Evolutionary conservation across 148 eudicot genomes (phyloP).

Genomic region (Camellia lanceoleosa): DNA sequence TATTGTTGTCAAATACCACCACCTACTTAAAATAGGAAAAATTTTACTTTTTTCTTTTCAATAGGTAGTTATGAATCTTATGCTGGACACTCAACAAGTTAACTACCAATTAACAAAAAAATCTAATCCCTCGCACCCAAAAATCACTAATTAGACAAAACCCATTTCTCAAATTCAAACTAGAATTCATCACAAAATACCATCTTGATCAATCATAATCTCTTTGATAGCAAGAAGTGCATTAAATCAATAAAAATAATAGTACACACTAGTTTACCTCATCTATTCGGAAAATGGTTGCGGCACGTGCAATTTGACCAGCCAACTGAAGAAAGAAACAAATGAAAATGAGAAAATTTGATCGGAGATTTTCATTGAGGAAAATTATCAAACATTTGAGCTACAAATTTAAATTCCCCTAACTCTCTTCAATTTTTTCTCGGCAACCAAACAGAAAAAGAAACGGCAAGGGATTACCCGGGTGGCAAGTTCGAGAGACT

Average conservation of each 20-base stretch:
- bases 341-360: neutral
- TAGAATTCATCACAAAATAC: neutral
- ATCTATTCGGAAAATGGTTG: slow-evolving; percentile 78
- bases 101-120: neutral
- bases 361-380: neutral
- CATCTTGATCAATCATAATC: neutral
- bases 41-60: neutral
- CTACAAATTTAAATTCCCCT: neutral
- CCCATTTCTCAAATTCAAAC: neutral
- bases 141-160: neutral
- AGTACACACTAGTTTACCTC: slow-evolving; percentile 44
- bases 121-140: neutral
- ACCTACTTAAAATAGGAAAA: slow-evolving; percentile 37
- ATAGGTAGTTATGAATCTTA: neutral
- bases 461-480: slow-evolving; percentile 35
- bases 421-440: neutral
- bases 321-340: slow-evolving; percentile 55
- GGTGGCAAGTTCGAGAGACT: slow-evolving; percentile 88
- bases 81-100: neutral
- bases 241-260: too few species aligned
- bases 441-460: neutral
- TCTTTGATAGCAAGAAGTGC: too few species aligned
- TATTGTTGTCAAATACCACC: slow-evolving; percentile 72
- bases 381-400: slow-evolving; percentile 16
- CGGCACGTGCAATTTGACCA: slow-evolving; percentile 93